Evolutionary conservation across 208 protist genomes (phyloP).

Genomic region (Leishmania amazonensis): DNA sequence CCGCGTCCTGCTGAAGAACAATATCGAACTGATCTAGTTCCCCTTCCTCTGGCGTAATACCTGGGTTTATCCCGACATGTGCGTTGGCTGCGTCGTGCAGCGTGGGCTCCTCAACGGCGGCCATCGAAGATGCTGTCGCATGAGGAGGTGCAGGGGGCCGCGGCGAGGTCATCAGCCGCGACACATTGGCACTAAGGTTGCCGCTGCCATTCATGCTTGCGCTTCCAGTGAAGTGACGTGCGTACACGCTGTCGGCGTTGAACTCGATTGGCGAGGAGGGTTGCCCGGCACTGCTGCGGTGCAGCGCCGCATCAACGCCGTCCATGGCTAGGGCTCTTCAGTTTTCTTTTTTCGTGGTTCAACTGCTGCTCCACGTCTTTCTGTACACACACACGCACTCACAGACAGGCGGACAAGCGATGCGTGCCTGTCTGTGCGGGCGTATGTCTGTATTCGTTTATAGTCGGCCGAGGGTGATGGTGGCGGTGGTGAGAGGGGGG

Average conservation of each 20-base stretch:
- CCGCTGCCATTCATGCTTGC: constrained; percentile 4
- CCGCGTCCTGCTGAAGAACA: constrained; percentile 55
- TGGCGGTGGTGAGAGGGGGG: not conserved
- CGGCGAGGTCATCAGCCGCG: constrained; percentile 20
- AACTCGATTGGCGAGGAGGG: constrained; percentile 37
- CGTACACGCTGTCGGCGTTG: constrained; percentile 14
- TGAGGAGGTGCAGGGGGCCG: constrained; percentile 5
- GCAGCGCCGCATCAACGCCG: constrained; percentile 15
- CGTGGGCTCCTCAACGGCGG: not conserved
- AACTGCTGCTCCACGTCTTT: no score
- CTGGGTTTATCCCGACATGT: constrained; percentile 1
- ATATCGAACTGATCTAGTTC: constrained; percentile 77
- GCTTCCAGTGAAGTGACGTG: constrained; percentile 12
- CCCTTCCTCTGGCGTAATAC: constrained; percentile 23
- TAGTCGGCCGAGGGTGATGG: not conserved
- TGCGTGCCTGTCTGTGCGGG: not conserved
- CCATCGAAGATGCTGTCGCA: not conserved
- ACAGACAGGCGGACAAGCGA: not conserved
- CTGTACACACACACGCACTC: not conserved
- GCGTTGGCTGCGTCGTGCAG: constrained; percentile 6
- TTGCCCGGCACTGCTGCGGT: constrained; percentile 23
- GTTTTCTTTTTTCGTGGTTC: not conserved
- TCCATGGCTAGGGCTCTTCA: constrained; percentile 17
- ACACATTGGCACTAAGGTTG: constrained; percentile 15
- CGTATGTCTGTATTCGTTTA: not conserved